Base-by-base conservation (phyloP, 805 yeast species). In the Sugiyamaella americana region DNA sequence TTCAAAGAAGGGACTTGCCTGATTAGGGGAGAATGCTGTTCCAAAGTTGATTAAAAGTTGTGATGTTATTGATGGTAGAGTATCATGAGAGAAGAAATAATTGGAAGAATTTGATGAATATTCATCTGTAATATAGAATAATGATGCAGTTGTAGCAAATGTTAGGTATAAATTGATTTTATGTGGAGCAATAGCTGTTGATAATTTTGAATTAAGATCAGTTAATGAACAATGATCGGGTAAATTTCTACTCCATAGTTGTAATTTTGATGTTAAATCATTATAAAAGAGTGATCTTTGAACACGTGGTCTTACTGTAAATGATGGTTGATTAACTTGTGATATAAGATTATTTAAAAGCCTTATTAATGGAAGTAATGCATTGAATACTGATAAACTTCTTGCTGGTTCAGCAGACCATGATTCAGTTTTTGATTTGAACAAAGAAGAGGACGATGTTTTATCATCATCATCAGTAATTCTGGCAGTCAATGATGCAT, bases 331-430 rank as follows among this genome's bases (percentile, higher is more conserved):
- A 43, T 47, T 47, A 18, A 39, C 29, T 3, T 38, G 18, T 18
- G 24, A 29, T 18, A 38, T 39, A 18, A 47, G 10, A 11, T 16
- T 37, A 26, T 44, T 47, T 22, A 46, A 30, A 22, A 47, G 20
- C 21, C 47, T 30, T 11, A 19, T 35, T 18, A 47, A 35, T n/a
- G 41, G 22, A 32, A 44, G 20, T 11, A 39, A 30, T 3, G 47
- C 43, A 19, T 47, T 47, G n/a, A 43, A 47, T 17, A 44, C 24
- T 6, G 50, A 47, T 10, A 47, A n/a, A 21, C 43, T 23, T 17
- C 44, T 36, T 21, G 39, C 34, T 16, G 50, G 50, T n/a, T 18
- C 40, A 3, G 47, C 19, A n/a, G 37, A 21, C 46, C 39, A 41
- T 2, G 44, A n/a, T n/a, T 30, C 18, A 3, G 10, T 3, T 13